Percentiles rank a stretch among this genome's conserved stretches.
Conservation (phyloP, 345 rosid species). For the Citrus cavaleriei region DNA sequence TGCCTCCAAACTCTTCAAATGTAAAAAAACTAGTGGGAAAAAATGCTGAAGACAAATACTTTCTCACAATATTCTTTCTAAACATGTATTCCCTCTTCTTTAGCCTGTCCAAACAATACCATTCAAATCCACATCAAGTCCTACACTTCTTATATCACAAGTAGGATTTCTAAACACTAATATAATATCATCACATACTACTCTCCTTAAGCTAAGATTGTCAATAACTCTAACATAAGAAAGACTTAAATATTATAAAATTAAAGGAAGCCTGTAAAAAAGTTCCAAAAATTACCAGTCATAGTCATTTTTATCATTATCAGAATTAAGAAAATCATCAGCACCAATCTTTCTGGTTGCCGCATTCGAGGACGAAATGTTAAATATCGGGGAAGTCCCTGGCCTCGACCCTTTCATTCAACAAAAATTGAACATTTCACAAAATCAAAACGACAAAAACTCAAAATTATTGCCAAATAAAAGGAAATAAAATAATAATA, state of each 20-base stretch:
- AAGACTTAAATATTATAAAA: neutral
- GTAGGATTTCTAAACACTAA: neutral
- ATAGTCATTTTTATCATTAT: constrained; percentile 87
- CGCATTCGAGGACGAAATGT: constrained; percentile 49
- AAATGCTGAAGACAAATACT: neutral
- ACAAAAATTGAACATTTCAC: neutral
- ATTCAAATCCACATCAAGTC: neutral
- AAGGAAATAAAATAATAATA: neutral
- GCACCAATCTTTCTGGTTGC: constrained; percentile 51
- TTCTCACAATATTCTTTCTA: neutral
- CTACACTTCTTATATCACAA: neutral
- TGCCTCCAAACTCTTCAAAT: neutral
- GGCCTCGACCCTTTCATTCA: constrained; percentile 61
- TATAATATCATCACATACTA: neutral
- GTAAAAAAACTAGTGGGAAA: neutral
- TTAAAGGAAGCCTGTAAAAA: neutral
- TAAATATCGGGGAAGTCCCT: constrained; percentile 81
- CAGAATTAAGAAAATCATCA: constrained; percentile 94
- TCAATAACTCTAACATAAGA: neutral
- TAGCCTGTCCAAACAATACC: neutral
- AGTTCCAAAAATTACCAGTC: constrained; percentile 62
- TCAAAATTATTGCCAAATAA: neutral
- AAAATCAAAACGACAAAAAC: neutral
- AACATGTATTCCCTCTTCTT: neutral
- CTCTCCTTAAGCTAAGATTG: neutral